Evolutionary conservation across 2,329 filamentous ascomycete genomes (phyloP).

Genomic region (Ramularia endophylla): DNA sequence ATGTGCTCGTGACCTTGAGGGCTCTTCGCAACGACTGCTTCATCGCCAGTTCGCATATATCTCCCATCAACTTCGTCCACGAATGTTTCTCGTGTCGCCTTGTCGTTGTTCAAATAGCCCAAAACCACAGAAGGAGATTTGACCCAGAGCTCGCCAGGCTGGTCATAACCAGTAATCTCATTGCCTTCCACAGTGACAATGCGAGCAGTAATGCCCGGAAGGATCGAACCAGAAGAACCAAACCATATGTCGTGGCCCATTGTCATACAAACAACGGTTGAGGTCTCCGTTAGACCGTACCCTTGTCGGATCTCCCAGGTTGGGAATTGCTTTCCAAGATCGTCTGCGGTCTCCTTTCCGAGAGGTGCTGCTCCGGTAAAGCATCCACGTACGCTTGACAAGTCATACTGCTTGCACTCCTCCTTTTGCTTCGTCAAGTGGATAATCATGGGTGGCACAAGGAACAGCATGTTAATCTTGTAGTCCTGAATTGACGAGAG

Average conservation of each 20-base stretch:
- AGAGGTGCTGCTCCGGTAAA: constrained; percentile 76
- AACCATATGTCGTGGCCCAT: constrained; percentile 59
- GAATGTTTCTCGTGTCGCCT: constrained; percentile 69
- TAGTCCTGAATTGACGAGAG: constrained; percentile 60
- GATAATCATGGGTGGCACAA: constrained; percentile 80
- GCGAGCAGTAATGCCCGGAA: constrained; percentile 60
- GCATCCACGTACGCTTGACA: constrained; percentile 59
- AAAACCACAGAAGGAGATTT: constrained; percentile 71
- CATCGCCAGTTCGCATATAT: constrained; percentile 73
- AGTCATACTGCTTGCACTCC: constrained; percentile 59
- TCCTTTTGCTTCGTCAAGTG: constrained; percentile 62
- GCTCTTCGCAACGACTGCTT: constrained; percentile 62
- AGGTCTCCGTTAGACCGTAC: constrained; percentile 74
- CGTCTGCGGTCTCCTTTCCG: constrained; percentile 64
- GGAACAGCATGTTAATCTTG: constrained; percentile 60
- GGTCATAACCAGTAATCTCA: constrained; percentile 65
- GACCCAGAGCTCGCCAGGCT: constrained; percentile 74
- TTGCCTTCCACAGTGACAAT: constrained; percentile 62
- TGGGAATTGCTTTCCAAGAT: constrained; percentile 57
- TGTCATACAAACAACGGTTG: constrained; percentile 61
- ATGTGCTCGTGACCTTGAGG: constrained; percentile 70
- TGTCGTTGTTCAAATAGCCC: constrained; percentile 81
- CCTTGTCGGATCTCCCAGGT: constrained; percentile 55
- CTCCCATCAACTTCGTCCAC: constrained; percentile 55
- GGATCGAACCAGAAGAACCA: constrained; percentile 65